These are phyloP conservation scores for Fistulinella staudtii DNA, from an alignment of 1,284 basidiomycete genomes.

Conservation along the genomic window DNA sequence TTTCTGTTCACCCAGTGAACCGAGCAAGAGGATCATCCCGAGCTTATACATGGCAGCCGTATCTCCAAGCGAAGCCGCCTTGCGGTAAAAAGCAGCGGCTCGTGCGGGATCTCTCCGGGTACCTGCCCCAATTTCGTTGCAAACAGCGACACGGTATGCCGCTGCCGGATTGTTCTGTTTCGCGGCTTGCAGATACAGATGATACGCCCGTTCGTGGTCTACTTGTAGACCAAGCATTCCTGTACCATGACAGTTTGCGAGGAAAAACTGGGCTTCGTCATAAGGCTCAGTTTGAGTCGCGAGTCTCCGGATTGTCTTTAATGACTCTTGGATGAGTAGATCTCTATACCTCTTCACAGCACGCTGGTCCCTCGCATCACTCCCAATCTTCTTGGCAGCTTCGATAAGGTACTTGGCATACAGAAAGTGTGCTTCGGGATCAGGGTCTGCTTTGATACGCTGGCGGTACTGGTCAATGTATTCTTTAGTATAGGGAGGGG, in stretches of 20 bases:
- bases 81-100: slow-evolving; percentile 94
- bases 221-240: slow-evolving; percentile 92
- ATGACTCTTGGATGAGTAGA: slow-evolving; percentile 78
- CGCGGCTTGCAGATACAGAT: slow-evolving; percentile 95
- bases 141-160: slow-evolving; percentile 96
- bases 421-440: slow-evolving; percentile 97
- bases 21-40: slow-evolving; percentile 91
- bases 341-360: slow-evolving; percentile 89
- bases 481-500: slow-evolving; percentile 91
- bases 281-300: slow-evolving; percentile 89
- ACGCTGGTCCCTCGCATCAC: slow-evolving; percentile 70
- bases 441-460: slow-evolving; percentile 96
- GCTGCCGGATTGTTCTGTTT: slow-evolving; percentile 97
- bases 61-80: slow-evolving; percentile 93
- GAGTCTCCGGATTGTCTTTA: slow-evolving; percentile 90
- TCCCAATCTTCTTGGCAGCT: slow-evolving; percentile 91
- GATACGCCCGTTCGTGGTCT: slow-evolving; percentile 97
- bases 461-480: slow-evolving; percentile 97
- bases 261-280: slow-evolving; percentile 98
- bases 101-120: slow-evolving; percentile 85
- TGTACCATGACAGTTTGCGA: slow-evolving; percentile 96
- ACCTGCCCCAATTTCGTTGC: slow-evolving; percentile 99
- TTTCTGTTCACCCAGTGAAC: slow-evolving; percentile 77
- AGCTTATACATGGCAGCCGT: slow-evolving; percentile 99
- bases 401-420: slow-evolving; percentile 99